phyloP scores from a whole-genome alignment of 2,329 filamentous ascomycete species.

The Sporothrix dimorphospora region DNA sequence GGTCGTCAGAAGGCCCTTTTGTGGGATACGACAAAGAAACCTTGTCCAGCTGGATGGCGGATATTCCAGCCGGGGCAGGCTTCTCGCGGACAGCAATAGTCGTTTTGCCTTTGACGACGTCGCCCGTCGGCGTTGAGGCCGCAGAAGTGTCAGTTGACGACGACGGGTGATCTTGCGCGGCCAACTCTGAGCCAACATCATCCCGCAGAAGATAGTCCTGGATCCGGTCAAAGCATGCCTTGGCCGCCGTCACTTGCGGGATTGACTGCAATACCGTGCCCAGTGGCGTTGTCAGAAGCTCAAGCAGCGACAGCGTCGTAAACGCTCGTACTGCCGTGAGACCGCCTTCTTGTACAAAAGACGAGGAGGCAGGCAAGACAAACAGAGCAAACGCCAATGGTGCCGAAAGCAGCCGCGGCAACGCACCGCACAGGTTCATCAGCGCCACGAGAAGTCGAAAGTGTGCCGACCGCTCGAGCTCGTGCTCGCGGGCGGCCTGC shows the following conservation, averaged over 20 bases:
- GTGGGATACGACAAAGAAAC: neutral
- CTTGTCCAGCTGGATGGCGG: neutral
- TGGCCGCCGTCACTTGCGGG: neutral
- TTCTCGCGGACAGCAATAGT: too few species aligned
- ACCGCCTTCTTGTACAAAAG: neutral
- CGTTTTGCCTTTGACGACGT: neutral
- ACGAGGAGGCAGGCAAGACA: neutral
- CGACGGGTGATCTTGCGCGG: neutral
- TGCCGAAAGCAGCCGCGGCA: neutral
- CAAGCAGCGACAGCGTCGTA: slow-evolving; percentile 9
- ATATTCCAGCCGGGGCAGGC: too few species aligned
- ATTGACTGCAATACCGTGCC: slow-evolving; percentile 10
- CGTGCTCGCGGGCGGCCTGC: neutral
- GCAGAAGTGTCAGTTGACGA: neutral
- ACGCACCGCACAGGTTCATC: slow-evolving; percentile 14
- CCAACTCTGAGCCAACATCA: neutral
- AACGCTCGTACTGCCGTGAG: neutral
- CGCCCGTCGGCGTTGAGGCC: neutral
- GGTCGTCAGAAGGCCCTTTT: neutral
- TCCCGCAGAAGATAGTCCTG: slow-evolving; percentile 39
- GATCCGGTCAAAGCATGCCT: slow-evolving; percentile 42
- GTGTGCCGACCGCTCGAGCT: slow-evolving; percentile 14
- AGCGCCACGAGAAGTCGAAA: neutral
- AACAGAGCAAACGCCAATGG: slow-evolving; percentile 11
- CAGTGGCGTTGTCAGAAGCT: slow-evolving; percentile 11